Conservation (phyloP, 169 alveolate species). For the Plasmodium ovale region DNA sequence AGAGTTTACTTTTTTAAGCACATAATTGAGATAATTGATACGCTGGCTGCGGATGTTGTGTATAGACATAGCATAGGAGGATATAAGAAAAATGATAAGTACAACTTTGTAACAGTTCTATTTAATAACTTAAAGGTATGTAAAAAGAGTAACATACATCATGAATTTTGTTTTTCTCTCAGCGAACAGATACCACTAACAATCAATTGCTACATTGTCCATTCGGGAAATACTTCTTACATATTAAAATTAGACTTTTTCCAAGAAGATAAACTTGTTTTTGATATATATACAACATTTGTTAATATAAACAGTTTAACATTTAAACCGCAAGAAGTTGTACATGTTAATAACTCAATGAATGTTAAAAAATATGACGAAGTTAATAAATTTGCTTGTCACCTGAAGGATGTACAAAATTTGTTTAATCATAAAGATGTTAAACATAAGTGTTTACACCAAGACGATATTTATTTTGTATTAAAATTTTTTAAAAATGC, state of each 20-base stretch:
- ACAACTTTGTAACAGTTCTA: constrained; percentile 50
- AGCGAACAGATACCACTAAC: constrained; percentile 22
- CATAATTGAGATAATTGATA: constrained; percentile 57
- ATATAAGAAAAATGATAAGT: constrained; percentile 43
- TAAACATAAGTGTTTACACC: constrained; percentile 19
- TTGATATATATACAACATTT: constrained; percentile 71
- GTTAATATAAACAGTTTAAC: constrained; percentile 52
- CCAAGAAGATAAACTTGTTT: constrained; percentile 43
- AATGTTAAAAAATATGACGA: constrained; percentile 29
- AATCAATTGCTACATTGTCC: constrained; percentile 48
- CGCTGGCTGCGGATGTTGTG: constrained; percentile 66
- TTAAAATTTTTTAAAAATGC: constrained; percentile 39
- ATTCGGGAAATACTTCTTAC: constrained; percentile 62
- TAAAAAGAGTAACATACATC: constrained; percentile 33
- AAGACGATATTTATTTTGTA: constrained; percentile 34
- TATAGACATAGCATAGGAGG: constrained; percentile 67
- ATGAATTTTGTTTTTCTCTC: constrained; percentile 44
- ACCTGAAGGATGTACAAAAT: constrained; percentile 47
- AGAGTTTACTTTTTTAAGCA: constrained; percentile 25
- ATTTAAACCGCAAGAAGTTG: constrained; percentile 56
- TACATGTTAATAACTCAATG: constrained; percentile 1
- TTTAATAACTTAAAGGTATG: constrained; percentile 55
- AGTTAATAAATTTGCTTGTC: constrained; percentile 15
- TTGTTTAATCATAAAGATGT: constrained; percentile 65
- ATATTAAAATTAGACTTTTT: constrained; percentile 60